phyloP scores from a whole-genome alignment of 169 alveolate species.

The Plasmodium adleri region DNA sequence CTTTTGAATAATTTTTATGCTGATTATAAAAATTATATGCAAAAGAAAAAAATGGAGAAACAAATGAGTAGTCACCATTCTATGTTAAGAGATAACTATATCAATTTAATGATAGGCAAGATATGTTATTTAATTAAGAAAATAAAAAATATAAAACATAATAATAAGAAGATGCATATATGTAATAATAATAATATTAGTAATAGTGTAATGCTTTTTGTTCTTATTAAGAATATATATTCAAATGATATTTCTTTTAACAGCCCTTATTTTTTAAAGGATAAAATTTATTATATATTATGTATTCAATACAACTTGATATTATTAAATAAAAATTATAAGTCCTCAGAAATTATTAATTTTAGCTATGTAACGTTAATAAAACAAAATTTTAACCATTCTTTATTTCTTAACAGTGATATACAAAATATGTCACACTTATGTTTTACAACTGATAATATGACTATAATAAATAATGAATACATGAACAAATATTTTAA shows the following conservation, averaged over 20 bases:
- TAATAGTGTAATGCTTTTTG: background rate
- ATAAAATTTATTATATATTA: constrained; percentile 11
- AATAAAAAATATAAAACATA: constrained; percentile 18
- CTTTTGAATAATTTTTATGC: constrained; percentile 53
- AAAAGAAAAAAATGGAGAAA: constrained; percentile 20
- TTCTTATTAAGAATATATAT: constrained; percentile 11
- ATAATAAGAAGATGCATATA: background rate
- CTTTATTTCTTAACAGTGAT: constrained; percentile 34
- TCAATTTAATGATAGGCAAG: constrained; percentile 23
- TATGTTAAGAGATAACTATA: no score
- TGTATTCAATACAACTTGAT: constrained; percentile 43
- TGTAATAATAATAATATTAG: background rate
- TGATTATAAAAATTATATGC: constrained; percentile 40
- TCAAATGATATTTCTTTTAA: constrained; percentile 19
- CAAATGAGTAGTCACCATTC: constrained; percentile 10
- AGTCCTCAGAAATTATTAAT: constrained; percentile 1
- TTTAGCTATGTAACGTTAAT: constrained; percentile 19
- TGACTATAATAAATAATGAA: constrained; percentile 1
- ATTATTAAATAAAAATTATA: constrained; percentile 21
- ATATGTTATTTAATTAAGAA: constrained; percentile 32
- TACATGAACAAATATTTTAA: constrained; percentile 21
- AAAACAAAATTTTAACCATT: constrained; percentile 11
- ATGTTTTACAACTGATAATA: background rate
- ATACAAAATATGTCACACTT: background rate
- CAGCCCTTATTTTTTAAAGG: constrained; percentile 11